A percentile compares a stretch with the other conserved stretches of the same genome.
Conservation (phyloP, 768 basidiomycete genomes). For the Tulasnella sp. region DNA sequence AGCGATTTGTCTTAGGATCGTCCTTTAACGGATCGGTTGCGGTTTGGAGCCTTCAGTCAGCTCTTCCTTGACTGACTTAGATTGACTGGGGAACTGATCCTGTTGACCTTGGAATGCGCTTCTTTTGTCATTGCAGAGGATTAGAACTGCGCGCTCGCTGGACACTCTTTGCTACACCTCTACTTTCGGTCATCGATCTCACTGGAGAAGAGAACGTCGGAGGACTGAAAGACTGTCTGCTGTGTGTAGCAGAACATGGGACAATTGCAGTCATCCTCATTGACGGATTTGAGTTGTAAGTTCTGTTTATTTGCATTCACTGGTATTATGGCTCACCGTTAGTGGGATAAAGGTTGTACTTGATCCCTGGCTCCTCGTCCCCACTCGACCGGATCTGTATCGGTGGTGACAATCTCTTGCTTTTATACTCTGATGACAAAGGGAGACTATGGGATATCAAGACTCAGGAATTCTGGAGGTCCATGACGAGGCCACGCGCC, state of each 20-base stretch:
- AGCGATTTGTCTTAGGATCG: slow-evolving; percentile 60
- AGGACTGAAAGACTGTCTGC: slow-evolving; percentile 51
- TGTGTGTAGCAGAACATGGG: slow-evolving; percentile 69
- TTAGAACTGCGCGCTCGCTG: slow-evolving; percentile 59
- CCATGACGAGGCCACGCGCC: slow-evolving; percentile 66
- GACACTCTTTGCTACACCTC: slow-evolving; percentile 59
- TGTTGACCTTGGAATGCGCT: too few relatives aligned
- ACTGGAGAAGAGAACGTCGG: slow-evolving; percentile 38
- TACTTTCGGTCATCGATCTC: slow-evolving; percentile 49
- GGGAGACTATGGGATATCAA: slow-evolving; percentile 82
- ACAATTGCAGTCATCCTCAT: slow-evolving; percentile 72
- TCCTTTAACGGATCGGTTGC: slow-evolving; percentile 68
- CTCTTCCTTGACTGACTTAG: too few relatives aligned
- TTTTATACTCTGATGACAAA: slow-evolving; percentile 64
- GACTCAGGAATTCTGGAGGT: slow-evolving; percentile 75
- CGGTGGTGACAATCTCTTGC: slow-evolving; percentile 55
- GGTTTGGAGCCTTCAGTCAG: slow-evolving; percentile 61
- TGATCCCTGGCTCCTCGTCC: slow-evolving; percentile 73
- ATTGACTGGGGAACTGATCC: too few relatives aligned
- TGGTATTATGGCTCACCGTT: background rate
- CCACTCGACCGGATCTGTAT: slow-evolving; percentile 55
- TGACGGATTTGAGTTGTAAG: slow-evolving; percentile 71
- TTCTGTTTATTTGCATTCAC: slow-evolving; percentile 17
- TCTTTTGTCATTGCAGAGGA: slow-evolving; percentile 41
- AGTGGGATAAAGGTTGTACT: slow-evolving; percentile 47